Conservation (phyloP, 2,329 filamentous ascomycete species). For the Xylariaceae sp. region DNA sequence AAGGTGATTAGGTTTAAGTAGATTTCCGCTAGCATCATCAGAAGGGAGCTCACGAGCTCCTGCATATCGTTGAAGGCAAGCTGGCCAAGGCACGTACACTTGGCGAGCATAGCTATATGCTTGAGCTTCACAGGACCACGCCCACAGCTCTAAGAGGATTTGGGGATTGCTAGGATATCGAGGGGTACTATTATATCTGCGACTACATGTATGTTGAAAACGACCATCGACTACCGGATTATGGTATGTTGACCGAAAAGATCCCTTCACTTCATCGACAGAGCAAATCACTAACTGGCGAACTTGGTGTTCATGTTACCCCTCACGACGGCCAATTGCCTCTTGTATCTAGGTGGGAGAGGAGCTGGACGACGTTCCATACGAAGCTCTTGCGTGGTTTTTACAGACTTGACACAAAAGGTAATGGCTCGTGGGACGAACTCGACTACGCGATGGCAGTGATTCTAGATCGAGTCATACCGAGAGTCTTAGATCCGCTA, state of each 20-base stretch:
- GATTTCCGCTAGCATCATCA: background rate
- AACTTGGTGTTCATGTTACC: constrained; percentile 1
- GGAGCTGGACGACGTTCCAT: constrained; percentile 5
- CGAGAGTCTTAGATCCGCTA: background rate
- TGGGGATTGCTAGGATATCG: background rate
- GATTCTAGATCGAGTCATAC: constrained; percentile 2
- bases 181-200: constrained; percentile 1
- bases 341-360: background rate
- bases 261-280: background rate
- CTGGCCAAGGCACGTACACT: background rate
- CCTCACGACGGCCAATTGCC: constrained; percentile 4
- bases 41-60: background rate
- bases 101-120: constrained; percentile 1
- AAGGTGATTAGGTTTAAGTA: background rate
- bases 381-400: constrained; percentile 3
- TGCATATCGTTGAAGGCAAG: background rate
- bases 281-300: background rate
- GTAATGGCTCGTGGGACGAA: background rate
- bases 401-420: background rate
- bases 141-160: background rate
- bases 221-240: background rate
- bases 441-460: constrained; percentile 1
- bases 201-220: background rate
- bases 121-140: background rate
- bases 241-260: background rate